Evolutionary conservation across 2,329 filamentous ascomycete genomes (phyloP), one percentile per base, ranked within the genome.

Genomic region (Stemphylium lycopersici): DNA sequence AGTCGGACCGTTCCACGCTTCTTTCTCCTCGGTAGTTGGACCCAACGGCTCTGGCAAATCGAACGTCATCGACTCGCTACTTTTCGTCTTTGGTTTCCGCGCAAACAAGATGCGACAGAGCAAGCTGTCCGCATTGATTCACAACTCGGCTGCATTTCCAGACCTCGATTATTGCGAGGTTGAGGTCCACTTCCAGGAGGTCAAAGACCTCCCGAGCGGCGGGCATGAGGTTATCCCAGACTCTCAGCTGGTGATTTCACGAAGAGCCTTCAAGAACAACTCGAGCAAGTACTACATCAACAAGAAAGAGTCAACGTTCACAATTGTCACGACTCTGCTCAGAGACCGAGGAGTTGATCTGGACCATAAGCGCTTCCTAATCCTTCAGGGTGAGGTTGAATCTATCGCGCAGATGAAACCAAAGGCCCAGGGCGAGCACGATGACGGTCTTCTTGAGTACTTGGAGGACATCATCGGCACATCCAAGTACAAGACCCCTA

Each of bases 331-430:
- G 0, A 91, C 88, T 0, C 81, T 99, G 12, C 84, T 99, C 7
- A 89, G 89, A 52, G 91, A 92, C 18, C 87, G 90, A 20, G 96
- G 95, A 2, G 90, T 99, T 13, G 95, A 99, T 78, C 82, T 99
- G 18, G 95, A 99, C 69, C 95, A 99, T 79, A 99, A 99, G 78
- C 90, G 95, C 56, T 99, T 99, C 78, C 79, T 99, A 48, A 99
- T 99, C 70, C 80, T 99, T 10, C 95, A 99, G 76, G 95, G 95
- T 70, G 95, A 99, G 74, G 95, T 99, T 55, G 95, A 99, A 75
- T 97, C 93, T 0, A 99, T 99, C 71, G 93, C 95, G 6, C 95
- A 98, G 77, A 99, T 99, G 95, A 99, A 99, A 77, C 84, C 96
- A 15, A 99, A 99, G 76, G 95, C 96, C 3, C 88, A 84, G 37